Conservation (phyloP, 139 green algal genomes). For the Volvox africanus region DNA sequence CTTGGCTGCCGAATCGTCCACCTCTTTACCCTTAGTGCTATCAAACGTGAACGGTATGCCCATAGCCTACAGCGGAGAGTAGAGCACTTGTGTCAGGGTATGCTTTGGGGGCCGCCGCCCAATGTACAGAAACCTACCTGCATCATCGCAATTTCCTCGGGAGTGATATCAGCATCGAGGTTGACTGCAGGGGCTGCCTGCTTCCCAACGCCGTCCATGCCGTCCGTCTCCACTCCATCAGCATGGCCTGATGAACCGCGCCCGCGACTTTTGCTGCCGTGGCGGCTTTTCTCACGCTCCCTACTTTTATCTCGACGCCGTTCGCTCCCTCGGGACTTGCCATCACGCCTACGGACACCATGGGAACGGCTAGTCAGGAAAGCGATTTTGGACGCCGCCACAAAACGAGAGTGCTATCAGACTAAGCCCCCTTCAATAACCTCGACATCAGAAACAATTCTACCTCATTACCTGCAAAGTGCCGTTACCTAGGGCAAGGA, state of each 20-base stretch:
- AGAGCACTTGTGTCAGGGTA: background rate
- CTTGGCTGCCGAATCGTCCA: conserved; percentile 83
- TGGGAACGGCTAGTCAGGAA: too few species aligned
- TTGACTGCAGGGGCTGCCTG: conserved; percentile 49
- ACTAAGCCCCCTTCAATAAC: too few species aligned
- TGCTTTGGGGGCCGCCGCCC: background rate
- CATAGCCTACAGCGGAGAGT: conserved; percentile 68
- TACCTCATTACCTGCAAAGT: too few species aligned
- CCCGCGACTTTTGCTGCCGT: conserved; percentile 32
- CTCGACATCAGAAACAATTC: too few species aligned
- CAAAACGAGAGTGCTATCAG: too few species aligned
- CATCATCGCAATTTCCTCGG: conserved; percentile 92
- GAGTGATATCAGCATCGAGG: conserved; percentile 81
- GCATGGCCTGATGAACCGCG: background rate
- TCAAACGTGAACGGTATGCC: conserved; percentile 92
- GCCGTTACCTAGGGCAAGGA: too few species aligned
- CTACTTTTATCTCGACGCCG: conserved; percentile 1
- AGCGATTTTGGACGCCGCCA: too few species aligned
- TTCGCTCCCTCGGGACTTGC: conserved; percentile 39
- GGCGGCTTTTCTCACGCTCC: conserved; percentile 12
- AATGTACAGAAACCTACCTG: conserved; percentile 17
- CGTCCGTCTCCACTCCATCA: background rate
- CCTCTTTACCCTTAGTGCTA: conserved; percentile 82
- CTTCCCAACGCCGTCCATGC: background rate
- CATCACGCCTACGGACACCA: background rate